Base-by-base conservation (phyloP, 1,139 yeast species). In the Pichia cactophila region DNA sequence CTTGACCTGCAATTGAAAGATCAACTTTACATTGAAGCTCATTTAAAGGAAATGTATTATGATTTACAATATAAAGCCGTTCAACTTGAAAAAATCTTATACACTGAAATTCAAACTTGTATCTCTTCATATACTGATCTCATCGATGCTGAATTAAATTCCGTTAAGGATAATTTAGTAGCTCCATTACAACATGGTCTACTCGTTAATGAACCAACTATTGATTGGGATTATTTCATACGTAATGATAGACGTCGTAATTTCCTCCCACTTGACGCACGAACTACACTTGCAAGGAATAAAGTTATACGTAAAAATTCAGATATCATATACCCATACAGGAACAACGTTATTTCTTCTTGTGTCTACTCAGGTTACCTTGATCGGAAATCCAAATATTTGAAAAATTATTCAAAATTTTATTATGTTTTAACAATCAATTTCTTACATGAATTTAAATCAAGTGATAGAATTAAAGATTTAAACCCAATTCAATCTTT, bases 221-320 rank as follows among this genome's bases (percentile, higher is more conserved):
- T 78, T 56, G 94, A 85, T 66, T 85, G 92, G 92, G 87, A 83
- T 61, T 77, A 79, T 40, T 84, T 83, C 55, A 81, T 85, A 48
- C 61, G 70, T 42, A 70, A 78, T 49, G 82, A 82, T 52, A 67
- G 69, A 48, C 70, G 72, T 3, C 65, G 64, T 45, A 71, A 74
- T 50, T 54, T 62, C n/a, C 40, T 63, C 17, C 56, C 61, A 23
- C 16, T 61, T 4, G 51, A 57, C 17, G 57, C 64, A 4, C 53
- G 56, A n/a, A 59, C 57, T 16, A 60, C 65, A 8, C 50, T 74
- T 44, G 57, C 63, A 40, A 65, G 75, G 58, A 69, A 55, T 67
- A 77, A 43, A 59, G 58, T 57, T 40, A 58, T 63, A 56, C 81
- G 77, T 69, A 80, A 69, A 55, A 69, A 67, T 50, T 70, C 70